These are phyloP conservation scores for Geranomyces michiganensis DNA, from an alignment of 192 early-diverging fungal genomes.

Conservation along the genomic window DNA sequence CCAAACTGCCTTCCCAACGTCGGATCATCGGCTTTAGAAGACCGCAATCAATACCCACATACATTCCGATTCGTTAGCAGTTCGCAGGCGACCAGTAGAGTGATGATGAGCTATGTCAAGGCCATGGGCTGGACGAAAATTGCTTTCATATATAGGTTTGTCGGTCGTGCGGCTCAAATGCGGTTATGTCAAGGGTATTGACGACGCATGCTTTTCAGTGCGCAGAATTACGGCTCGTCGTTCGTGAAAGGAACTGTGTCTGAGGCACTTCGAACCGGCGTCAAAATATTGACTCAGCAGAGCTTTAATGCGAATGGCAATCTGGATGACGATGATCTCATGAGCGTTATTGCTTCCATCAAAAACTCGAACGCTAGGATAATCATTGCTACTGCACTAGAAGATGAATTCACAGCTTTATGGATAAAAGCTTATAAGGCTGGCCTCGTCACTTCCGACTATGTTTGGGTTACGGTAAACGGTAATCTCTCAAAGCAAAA, in stretches of 20 bases:
- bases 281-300: constrained; percentile 3
- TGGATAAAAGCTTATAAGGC: constrained; percentile 3
- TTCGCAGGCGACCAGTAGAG: not conserved
- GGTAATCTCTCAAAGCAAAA: not conserved
- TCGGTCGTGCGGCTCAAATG: not conserved
- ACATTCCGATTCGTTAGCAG: not conserved
- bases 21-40: not conserved
- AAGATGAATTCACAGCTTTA: constrained; percentile 5
- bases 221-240: not conserved
- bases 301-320: constrained; percentile 5
- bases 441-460: constrained; percentile 11
- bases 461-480: constrained; percentile 5
- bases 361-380: not conserved
- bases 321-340: not conserved
- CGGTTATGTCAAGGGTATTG: not conserved
- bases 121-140: not conserved
- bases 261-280: not conserved
- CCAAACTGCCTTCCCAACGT: not conserved
- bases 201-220: not conserved
- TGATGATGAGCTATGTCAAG: not conserved
- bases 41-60: constrained; percentile 5
- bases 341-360: not conserved
- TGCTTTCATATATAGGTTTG: not conserved
- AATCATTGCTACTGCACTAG: not conserved
- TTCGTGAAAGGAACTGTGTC: not conserved